Evolutionary conservation across 1,139 yeast species (phyloP), one percentile per base, ranked within the genome.

Genomic region (Pichia sp.): DNA sequence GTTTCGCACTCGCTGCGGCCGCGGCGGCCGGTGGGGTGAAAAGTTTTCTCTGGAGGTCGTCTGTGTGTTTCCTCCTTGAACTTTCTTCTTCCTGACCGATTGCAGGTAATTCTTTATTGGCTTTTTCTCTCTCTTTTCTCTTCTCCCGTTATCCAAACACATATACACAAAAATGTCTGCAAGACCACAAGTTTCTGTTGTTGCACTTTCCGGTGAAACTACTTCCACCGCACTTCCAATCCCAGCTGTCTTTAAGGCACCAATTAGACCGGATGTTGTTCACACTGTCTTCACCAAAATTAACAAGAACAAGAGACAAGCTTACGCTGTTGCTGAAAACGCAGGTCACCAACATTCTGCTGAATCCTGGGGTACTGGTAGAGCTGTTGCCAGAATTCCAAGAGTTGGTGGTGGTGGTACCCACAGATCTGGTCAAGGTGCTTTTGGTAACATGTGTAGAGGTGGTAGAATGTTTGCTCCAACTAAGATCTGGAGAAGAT

Each of bases 381-480:
- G 98, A 80, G 98, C 98, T 76, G 96, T 91, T 69, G 97, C 98
- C 77, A 91, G 98, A 82, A 89, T 91, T 73, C 98, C 98, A 79
- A 89, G 98, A 83, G 97, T 91, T 70, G 96, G 96, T 76, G 98
- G 98, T 79, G 89, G 95, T 71, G 98, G 98, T 85, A 91, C 98
- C 71, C 96, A 88, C 94, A 91, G 98, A 78, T 81, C 97, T 60
- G 98, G 98, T 74, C 98, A 91, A 78, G 98, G 89, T 73, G 98
- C 98, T 70, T 91, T 91, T 80, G 98, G 98, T 82, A 91, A 91
- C 93, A 91, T 91, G 98, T 91, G 98, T 83, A 91, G 98, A 78
- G 96, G 97, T 74, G 98, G 98, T 79, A 95, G 98, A 78, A 91
- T 91, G 97, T 91, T 91, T 68, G 96, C 98, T 73, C 98, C 98